phyloP scores from a whole-genome alignment of 1,284 basidiomycete genomes.

The Mrakiaceae sp. region DNA sequence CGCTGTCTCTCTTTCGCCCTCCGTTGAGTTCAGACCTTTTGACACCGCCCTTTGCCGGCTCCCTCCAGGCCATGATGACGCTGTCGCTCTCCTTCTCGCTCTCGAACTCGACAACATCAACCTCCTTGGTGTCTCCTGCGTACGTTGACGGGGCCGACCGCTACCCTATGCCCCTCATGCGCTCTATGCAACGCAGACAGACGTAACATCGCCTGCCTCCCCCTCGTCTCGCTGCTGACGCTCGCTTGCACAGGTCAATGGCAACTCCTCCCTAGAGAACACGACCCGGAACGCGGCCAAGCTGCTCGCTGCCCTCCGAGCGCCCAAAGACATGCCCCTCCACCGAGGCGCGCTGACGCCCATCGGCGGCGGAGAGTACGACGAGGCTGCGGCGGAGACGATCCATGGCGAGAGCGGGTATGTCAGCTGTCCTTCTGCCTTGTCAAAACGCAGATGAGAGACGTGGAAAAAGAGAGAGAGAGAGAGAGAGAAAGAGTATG shows the following conservation, averaged over 20 bases:
- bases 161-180: no score
- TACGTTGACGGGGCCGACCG: conserved; percentile 24
- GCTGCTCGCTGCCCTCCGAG: conserved; percentile 58
- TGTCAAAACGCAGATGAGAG: no score
- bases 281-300: conserved; percentile 61
- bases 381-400: conserved; percentile 40
- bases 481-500: background rate
- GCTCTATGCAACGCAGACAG: no score
- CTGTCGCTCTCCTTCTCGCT: conserved; percentile 63
- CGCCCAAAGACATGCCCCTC: conserved; percentile 45
- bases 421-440: background rate
- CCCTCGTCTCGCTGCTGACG: no score
- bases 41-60: background rate
- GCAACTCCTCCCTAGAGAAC: conserved; percentile 53
- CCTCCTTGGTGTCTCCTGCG: conserved; percentile 68
- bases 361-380: conserved; percentile 35
- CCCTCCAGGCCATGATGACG: conserved; percentile 61
- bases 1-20: background rate
- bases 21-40: background rate
- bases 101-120: conserved; percentile 50
- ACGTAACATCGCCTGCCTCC: no score
- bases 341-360: conserved; percentile 58
- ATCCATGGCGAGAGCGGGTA: conserved; percentile 64
- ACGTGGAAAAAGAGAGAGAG: background rate
- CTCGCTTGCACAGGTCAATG: conserved; percentile 48